Base-by-base conservation (phyloP, 495 filamentous ascomycete genomes). In the Aspergillus ellipticus region DNA sequence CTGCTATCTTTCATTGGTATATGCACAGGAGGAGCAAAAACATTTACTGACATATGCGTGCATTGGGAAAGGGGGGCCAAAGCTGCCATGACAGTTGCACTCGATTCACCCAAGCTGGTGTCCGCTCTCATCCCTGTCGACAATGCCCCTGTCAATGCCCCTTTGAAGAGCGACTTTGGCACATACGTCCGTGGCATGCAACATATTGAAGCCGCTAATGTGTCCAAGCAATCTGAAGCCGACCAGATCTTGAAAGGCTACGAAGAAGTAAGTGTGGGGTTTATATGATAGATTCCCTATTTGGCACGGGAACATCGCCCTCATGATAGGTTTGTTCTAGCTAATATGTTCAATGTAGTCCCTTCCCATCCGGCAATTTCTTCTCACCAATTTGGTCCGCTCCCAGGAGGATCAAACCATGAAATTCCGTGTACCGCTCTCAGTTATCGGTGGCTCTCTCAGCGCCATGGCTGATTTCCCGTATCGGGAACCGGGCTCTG, bases 121-220 rank as follows among this genome's bases (percentile, higher is more conserved):
- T 77, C 77, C 2, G 81, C 82, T 60, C 65, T 98, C 22, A 79
- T 98, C 17, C 76, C 90, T 4, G 91, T 97, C 5, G 94, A 98
- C 76, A 98, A 98, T 65, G 91, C 92, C 6, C 94, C 94, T 3
- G 75, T 94, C 17, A 91, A 92, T 65, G 89, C 86, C 3, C 78
- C 77, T 0, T 76, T 97, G 7, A 76, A 80, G 50, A 83, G 81
- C 58, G 80, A 89, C 55, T 97, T 98, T 66, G 82, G 77, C 4
- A 84, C 82, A 55, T 97, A 97, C 72, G 76, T 96, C 11, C 82
- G 82, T 16, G 94, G 88, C 21, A 95, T 98, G 91, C 84, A 85
- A 47, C 77, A 83, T 50, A 85, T 97, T 31, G 90, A 97, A 49
- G 54, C 58, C 4, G 66, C 54, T 22, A 72, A 74, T 16, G 77